Evolutionary conservation across 441 rosid species (phyloP), one percentile per base, ranked within the genome.

Genomic region (Populus hybrid): DNA sequence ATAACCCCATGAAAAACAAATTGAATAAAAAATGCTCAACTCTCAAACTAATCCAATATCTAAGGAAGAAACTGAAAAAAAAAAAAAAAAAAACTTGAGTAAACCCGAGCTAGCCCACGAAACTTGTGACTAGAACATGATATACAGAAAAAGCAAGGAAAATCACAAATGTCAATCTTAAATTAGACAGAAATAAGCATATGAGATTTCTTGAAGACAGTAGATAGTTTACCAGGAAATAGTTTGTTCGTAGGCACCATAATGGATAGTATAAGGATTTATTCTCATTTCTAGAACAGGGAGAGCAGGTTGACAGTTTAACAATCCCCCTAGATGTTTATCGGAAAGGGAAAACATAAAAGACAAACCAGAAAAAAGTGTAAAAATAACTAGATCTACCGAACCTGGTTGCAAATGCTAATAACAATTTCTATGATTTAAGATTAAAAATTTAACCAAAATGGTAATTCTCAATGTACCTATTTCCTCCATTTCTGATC

Each of bases 361-460:
- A 24, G 28, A n/a, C 64, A 46, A 59, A 61, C 9, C 42, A 53
- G 11, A 67, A 61, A 84, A 71, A 18, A 34, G 10, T 59, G 11
- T n/a, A n/a, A n/a, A 8, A 6, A 73, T 16, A 34, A 16, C 82
- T 78, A 76, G 16, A 70, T 76, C 83, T 71, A 59, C 73, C 35
- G 69, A 69, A 73, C 81, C 77, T 71, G 78, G 66, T 65, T 28
- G 40, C 53, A 66, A 67, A 66, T 61, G 61, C 79, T 75, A 26
- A 78, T 32, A 71, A 64, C 69, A 80, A 75, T 75, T 78, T 79
- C 83, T 79, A 70, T 75, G 72, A 73, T 70, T 65, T 66, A 12
- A 69, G 50, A 78, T 70, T 80, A 82, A 84, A 79, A 84, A 82
- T 76, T 75, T 81, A 82, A 77, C 74, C 78, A 61, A 23, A 79